phyloP scores from a whole-genome alignment of 495 filamentous ascomycete genomes.

The Aspergillus coremiiformis region DNA sequence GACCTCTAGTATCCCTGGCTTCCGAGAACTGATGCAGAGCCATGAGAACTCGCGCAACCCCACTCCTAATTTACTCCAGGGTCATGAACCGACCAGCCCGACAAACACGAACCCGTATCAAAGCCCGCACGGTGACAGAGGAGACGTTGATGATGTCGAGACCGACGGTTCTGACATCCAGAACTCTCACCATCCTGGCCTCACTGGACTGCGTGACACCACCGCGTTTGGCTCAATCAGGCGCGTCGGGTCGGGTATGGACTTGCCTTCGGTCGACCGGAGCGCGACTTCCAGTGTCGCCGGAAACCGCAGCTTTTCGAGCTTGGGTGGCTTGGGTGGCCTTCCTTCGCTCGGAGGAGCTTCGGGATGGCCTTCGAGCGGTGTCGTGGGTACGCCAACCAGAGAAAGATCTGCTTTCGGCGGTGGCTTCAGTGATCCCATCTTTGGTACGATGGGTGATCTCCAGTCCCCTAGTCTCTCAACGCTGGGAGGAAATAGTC shows the following conservation, averaged over 20 bases:
- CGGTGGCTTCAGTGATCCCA: constrained; percentile 61
- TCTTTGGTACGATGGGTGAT: constrained; percentile 66
- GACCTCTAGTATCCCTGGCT: constrained; percentile 61
- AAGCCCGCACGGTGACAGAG: constrained; percentile 78
- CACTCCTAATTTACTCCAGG: constrained; percentile 47
- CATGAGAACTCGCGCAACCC: constrained; percentile 52
- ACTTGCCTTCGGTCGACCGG: constrained; percentile 61
- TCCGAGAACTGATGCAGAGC: constrained; percentile 54
- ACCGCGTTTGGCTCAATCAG: constrained; percentile 42
- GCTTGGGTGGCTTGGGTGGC: constrained; percentile 54
- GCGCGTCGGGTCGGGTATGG: constrained; percentile 50
- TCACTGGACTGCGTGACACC: constrained; percentile 47
- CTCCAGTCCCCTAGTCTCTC: constrained; percentile 67
- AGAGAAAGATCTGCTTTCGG: constrained; percentile 60
- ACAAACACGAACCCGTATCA: constrained; percentile 97
- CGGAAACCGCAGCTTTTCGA: constrained; percentile 59
- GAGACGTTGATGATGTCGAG: constrained; percentile 59
- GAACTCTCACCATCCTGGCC: constrained; percentile 48
- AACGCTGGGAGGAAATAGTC: constrained; percentile 49
- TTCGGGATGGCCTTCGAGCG: constrained; percentile 57
- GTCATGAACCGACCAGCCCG: constrained; percentile 71
- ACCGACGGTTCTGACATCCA: constrained; percentile 53
- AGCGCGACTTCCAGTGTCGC: constrained; percentile 85
- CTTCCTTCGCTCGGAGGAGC: constrained; percentile 51
- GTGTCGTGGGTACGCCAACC: constrained; percentile 62